Conservation (phyloP, 495 filamentous ascomycete genomes). For the Collariella sp. region DNA sequence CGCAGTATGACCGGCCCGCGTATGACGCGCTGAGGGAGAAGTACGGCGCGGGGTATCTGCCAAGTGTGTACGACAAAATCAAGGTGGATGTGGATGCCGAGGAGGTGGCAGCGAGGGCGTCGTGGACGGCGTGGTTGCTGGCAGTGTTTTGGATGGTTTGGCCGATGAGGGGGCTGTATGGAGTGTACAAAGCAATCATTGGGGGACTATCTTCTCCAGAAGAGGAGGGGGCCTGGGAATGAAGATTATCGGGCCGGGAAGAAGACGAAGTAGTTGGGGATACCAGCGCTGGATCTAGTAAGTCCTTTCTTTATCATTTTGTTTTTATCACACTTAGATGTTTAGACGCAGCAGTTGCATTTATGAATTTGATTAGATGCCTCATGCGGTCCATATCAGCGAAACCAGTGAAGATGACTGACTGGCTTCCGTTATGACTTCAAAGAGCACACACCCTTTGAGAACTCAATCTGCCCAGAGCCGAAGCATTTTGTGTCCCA, state of each 20-base stretch:
- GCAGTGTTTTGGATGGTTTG: slow-evolving; percentile 21
- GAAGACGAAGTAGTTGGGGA: too few relatives aligned
- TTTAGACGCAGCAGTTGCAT: too few relatives aligned
- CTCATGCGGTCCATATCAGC: too few relatives aligned
- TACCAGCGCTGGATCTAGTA: too few relatives aligned
- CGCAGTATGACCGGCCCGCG: slow-evolving; percentile 36
- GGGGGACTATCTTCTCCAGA: slow-evolving; percentile 27
- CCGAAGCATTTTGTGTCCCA: too few relatives aligned
- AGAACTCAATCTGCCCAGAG: too few relatives aligned
- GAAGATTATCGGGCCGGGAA: background rate
- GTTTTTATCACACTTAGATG: too few relatives aligned
- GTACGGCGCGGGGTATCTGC: slow-evolving; percentile 38
- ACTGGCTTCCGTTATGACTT: too few relatives aligned
- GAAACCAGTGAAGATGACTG: too few relatives aligned
- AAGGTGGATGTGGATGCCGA: background rate
- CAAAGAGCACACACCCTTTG: too few relatives aligned
- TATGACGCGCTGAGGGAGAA: slow-evolving; percentile 42
- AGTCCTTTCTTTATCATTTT: too few relatives aligned
- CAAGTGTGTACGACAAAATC: slow-evolving; percentile 46
- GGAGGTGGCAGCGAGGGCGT: background rate
- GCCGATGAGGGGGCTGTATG: slow-evolving; percentile 28
- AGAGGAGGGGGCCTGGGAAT: background rate
- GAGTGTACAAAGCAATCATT: slow-evolving; percentile 20
- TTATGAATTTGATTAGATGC: too few relatives aligned
- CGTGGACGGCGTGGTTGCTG: slow-evolving; percentile 11